Percentiles rank a stretch among this genome's conserved stretches.
These are phyloP conservation scores for Byssochlamys sp. DNA, from an alignment of 2,329 filamentous ascomycete genomes.

Conservation along the genomic window DNA sequence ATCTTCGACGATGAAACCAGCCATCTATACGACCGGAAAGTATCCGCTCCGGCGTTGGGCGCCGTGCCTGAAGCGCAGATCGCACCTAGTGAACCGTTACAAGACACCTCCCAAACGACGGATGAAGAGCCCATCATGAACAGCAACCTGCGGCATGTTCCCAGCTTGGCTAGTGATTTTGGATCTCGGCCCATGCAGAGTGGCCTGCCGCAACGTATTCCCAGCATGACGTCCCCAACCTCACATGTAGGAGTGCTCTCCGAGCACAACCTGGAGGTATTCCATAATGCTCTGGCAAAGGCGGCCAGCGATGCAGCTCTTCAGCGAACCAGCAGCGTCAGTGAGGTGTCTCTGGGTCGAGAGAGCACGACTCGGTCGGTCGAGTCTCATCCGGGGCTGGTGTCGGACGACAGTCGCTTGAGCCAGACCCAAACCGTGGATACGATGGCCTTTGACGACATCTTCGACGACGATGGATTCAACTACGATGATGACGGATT, in stretches of 20 bases:
- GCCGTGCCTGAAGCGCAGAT: slow-evolving; percentile 2
- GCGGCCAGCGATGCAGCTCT: slow-evolving; percentile 73
- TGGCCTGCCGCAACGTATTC: slow-evolving; percentile 17
- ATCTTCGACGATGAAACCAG: slow-evolving; percentile 40
- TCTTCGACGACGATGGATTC: slow-evolving; percentile 35
- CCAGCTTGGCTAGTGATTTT: slow-evolving; percentile 28
- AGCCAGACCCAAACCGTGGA: slow-evolving; percentile 39
- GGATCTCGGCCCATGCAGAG: slow-evolving; percentile 11
- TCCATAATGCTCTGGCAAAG: slow-evolving; percentile 75
- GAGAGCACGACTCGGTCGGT: slow-evolving; percentile 27
- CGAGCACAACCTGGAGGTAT: slow-evolving; percentile 55
- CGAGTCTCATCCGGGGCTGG: slow-evolving; percentile 35
- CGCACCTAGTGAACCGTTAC: slow-evolving; percentile 2
- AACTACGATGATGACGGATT: slow-evolving; percentile 55
- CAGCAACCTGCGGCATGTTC: slow-evolving; percentile 22
- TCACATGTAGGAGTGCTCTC: slow-evolving; percentile 34
- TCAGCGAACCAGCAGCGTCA: slow-evolving; percentile 47
- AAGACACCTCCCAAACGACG: slow-evolving; percentile 8
- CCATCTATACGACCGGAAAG: slow-evolving; percentile 33
- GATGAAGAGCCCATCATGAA: slow-evolving; percentile 3
- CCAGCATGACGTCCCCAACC: slow-evolving; percentile 26
- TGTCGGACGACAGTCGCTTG: slow-evolving; percentile 42
- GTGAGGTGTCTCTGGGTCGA: slow-evolving; percentile 28
- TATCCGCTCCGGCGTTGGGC: slow-evolving; percentile 5
- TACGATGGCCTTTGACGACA: slow-evolving; percentile 28